Evolutionary conservation across 2,329 filamentous ascomycete species (phyloP), one percentile per base, ranked within the genome.

Genomic region (Epichloe festucae): DNA sequence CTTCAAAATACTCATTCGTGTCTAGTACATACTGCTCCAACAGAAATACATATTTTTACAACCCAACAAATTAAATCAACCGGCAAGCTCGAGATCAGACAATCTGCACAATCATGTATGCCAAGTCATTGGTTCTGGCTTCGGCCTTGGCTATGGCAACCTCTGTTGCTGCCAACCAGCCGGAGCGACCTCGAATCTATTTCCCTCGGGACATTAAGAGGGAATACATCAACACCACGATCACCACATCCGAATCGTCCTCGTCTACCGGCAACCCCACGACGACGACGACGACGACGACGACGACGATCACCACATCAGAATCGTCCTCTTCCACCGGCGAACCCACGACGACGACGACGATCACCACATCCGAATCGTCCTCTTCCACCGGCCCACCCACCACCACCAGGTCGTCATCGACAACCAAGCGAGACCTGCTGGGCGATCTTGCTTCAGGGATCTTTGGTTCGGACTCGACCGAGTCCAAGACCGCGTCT

Each of bases 151-250:
- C 71, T 57, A 65, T 76, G 54, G 70, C 73, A 53, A 68, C 73
- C 36, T 68, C 73, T n/a, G 70, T 67, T 52, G 65, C 66, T 56
- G 74, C 53, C 3, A 40, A 73, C 21, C 68, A 73, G 51, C 58
- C 63, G 39, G 65, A 73, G 36, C 67, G 68, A 55, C 76, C 77
- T 17, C 73, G 70, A 60, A 77, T 79, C 59, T 81, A 80, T 62
- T 81, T 76, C 55, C 78, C 78, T 12, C 70, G 74, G 52, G 70
- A 78, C 43, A 68, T 81, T 59, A 80, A 75, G 66, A 72, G 77
- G 51, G 68, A 75, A 53, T 68, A 72, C 50, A 58, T 59, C 54
- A 76, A 77, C 59, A 63, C 62, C 14, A 73, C 72, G n/a, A 61
- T 63, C 54, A 68, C 68, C 41, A 61, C 62, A 49, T 51, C 58